Evolutionary conservation across 371 early-diverging fungal genomes (phyloP).

Genomic region (Rhizopus sp.): DNA sequence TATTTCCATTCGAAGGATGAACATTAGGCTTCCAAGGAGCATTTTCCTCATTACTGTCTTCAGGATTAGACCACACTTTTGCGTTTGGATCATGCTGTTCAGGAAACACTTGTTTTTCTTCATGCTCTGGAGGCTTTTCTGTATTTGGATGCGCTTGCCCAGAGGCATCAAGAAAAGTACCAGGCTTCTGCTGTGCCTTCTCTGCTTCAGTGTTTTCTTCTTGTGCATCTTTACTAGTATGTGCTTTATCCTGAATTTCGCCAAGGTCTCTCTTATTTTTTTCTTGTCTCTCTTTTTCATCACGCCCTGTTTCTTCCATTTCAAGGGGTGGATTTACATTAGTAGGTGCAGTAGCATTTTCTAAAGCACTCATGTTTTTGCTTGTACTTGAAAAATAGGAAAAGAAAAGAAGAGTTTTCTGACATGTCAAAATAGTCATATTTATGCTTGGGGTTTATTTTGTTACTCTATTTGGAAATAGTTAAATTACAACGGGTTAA

Average conservation of each 20-base stretch:
- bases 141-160: constrained; percentile 10
- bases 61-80: constrained; percentile 19
- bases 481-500: neutral
- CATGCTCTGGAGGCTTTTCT: neutral
- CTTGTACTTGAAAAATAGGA: neutral
- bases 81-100: constrained; percentile 9
- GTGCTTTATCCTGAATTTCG: constrained; percentile 13
- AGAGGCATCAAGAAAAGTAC: constrained; percentile 21
- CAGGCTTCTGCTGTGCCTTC: constrained; percentile 15
- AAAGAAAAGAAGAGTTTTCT: neutral
- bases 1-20: neutral
- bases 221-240: neutral
- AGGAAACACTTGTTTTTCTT: constrained; percentile 10
- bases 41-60: constrained; percentile 4
- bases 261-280: constrained; percentile 18
- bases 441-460: neutral
- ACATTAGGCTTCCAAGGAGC: constrained; percentile 1
- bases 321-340: constrained; percentile 4
- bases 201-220: constrained; percentile 6
- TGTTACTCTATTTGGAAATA: constrained; percentile 2
- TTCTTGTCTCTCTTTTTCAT: constrained; percentile 14
- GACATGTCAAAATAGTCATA: too few relatives aligned
- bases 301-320: constrained; percentile 4
- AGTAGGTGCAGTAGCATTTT: neutral
- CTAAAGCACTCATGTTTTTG: neutral